Percentiles rank a stretch among this genome's conserved stretches.
These are phyloP conservation scores for Malbranchea zuffiana DNA, from an alignment of 2,329 filamentous ascomycete genomes.

Conservation along the genomic window DNA sequence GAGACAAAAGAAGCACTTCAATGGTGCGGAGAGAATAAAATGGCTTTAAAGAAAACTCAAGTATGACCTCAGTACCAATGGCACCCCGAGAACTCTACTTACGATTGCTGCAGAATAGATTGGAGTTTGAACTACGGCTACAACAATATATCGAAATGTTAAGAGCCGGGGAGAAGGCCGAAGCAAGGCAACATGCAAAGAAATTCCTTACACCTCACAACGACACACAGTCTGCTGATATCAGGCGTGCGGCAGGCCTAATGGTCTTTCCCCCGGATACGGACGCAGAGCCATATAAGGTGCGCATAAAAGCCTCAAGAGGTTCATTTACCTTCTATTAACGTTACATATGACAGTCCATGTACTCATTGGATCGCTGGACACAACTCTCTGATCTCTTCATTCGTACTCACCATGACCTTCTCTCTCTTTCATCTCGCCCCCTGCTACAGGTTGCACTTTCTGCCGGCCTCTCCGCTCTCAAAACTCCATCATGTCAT, in stretches of 20 bases:
- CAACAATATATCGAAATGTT: conserved; percentile 94
- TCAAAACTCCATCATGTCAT: conserved; percentile 93
- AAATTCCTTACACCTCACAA: conserved; percentile 66
- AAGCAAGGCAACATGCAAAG: conserved; percentile 71
- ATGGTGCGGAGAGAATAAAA: conserved; percentile 92
- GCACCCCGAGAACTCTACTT: no score
- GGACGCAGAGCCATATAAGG: conserved; percentile 49
- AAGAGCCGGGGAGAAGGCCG: conserved; percentile 51
- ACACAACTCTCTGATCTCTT: conserved; percentile 66
- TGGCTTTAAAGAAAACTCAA: conserved; percentile 77
- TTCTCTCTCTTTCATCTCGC: conserved; percentile 69
- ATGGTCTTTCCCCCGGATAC: conserved; percentile 61
- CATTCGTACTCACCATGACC: conserved; percentile 70
- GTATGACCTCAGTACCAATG: no score
- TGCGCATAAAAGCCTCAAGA: conserved; percentile 23
- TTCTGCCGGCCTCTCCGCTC: conserved; percentile 78
- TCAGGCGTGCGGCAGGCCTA: conserved; percentile 64
- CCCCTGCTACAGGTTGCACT: conserved; percentile 86
- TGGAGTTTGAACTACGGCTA: conserved; percentile 86
- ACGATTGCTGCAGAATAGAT: conserved; percentile 49
- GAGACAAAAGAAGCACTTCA: conserved; percentile 68
- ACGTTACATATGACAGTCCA: conserved; percentile 38
- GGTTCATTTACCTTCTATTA: conserved; percentile 2
- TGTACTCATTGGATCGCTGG: conserved; percentile 70
- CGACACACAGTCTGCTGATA: conserved; percentile 56